Evolutionary conservation across 2,329 filamentous ascomycete species (phyloP).

Genomic region (Ceratocystis harringtonii): DNA sequence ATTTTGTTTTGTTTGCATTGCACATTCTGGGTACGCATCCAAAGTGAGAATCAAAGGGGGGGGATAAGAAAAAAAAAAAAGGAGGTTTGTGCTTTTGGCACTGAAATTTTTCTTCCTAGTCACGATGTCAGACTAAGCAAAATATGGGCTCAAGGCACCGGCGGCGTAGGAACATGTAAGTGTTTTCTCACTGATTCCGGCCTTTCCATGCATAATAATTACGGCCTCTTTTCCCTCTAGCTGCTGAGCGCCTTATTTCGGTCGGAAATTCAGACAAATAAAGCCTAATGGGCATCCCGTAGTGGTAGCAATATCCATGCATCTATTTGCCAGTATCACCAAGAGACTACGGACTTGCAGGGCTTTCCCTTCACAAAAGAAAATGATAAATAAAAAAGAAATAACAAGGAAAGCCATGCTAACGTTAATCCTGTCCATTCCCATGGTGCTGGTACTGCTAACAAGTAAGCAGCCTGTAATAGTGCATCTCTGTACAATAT

Average conservation of each 20-base stretch:
- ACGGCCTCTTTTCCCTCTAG: too few relatives aligned
- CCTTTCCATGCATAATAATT: not conserved
- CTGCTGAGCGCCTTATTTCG: too few relatives aligned
- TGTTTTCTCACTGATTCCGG: not conserved
- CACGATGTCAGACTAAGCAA: not conserved
- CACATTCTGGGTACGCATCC: not conserved
- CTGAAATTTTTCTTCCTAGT: not conserved
- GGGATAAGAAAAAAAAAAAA: not conserved
- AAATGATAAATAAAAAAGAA: not conserved
- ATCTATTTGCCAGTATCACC: not conserved
- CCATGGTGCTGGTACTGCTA: not conserved
- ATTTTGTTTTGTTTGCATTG: too few relatives aligned
- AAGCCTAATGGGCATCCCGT: too few relatives aligned
- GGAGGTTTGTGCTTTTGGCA: not conserved
- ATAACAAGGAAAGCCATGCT: too few relatives aligned
- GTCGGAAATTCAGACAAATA: too few relatives aligned
- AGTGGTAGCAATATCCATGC: too few relatives aligned
- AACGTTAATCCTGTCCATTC: not conserved
- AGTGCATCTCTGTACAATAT: not conserved
- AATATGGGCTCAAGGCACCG: not conserved
- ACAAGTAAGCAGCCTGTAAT: not conserved
- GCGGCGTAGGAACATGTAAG: not conserved
- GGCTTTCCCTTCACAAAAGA: not conserved
- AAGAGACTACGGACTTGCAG: not conserved
- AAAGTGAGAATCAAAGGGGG: not conserved